A percentile compares a stretch with the other conserved stretches of the same genome.
Conservation (phyloP, 108 stramenopile genomes). For the Asterionellopsis glacialis region DNA sequence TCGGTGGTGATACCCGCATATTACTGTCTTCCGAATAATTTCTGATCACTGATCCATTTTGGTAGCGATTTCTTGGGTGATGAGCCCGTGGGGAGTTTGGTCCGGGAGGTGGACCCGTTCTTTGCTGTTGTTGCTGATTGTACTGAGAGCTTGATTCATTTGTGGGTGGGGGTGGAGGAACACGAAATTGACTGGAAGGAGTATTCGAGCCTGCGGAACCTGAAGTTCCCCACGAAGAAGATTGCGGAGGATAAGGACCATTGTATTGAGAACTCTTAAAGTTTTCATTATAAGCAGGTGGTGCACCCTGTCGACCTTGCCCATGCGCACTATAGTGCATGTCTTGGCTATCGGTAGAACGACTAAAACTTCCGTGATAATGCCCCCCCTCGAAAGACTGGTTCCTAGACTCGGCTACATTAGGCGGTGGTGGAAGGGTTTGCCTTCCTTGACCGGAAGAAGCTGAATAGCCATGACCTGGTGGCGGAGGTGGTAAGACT, state of each 20-base stretch:
- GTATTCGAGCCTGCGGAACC: conserved; percentile 14
- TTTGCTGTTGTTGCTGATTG: too few relatives aligned
- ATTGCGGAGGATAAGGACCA: conserved; percentile 34
- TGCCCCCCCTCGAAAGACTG: conserved; percentile 61
- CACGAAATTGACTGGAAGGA: neutral
- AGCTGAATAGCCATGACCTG: neutral
- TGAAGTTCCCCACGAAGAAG: conserved; percentile 37
- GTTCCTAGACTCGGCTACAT: conserved; percentile 39
- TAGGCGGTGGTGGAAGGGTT: neutral
- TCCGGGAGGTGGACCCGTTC: too few relatives aligned
- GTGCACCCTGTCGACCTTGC: conserved; percentile 1
- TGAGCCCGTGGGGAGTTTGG: too few relatives aligned
- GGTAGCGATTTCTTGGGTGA: neutral
- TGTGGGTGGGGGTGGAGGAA: neutral
- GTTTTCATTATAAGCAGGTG: conserved; percentile 2
- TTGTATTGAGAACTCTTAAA: conserved; percentile 20
- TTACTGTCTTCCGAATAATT: conserved; percentile 50
- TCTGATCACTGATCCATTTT: conserved; percentile 24
- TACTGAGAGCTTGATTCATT: neutral
- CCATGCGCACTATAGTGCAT: conserved; percentile 24
- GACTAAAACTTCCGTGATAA: conserved; percentile 41
- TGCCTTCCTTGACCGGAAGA: too few relatives aligned
- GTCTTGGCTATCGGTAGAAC: conserved; percentile 38
- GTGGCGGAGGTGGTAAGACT: neutral
- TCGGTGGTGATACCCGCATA: conserved; percentile 36